phyloP scores from a whole-genome alignment of 306 rosid species.

The Cicer arietinum region DNA sequence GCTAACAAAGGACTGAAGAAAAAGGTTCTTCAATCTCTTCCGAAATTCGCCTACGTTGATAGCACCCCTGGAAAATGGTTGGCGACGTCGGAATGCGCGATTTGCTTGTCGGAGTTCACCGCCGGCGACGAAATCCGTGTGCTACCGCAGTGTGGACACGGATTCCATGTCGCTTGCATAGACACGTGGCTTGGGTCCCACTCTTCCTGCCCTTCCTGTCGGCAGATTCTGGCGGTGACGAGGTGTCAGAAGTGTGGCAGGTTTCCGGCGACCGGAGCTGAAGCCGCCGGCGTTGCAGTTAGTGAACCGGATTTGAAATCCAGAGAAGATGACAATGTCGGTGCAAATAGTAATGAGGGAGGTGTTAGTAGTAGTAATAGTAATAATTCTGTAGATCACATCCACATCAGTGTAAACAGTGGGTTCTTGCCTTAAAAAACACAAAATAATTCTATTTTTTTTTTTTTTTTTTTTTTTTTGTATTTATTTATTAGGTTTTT shows the following conservation, averaged over 20 bases:
- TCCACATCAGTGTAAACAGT: not conserved
- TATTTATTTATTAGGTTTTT: conserved; percentile 33
- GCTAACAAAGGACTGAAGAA: conserved; percentile 80
- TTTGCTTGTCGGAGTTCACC: conserved; percentile 65
- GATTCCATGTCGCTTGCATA: conserved; percentile 67
- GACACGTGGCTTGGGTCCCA: conserved; percentile 81
- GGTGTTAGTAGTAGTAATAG: not conserved
- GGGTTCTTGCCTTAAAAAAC: conserved; percentile 56
- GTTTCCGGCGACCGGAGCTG: conserved; percentile 51
- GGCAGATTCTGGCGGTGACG: conserved; percentile 63
- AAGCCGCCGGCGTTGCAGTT: not conserved
- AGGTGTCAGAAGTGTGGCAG: conserved; percentile 80
- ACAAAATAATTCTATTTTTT: no score
- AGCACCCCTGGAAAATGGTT: conserved; percentile 44
- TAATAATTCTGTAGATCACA: not conserved
- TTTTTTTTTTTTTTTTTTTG: conserved; percentile 31
- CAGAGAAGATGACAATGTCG: conserved; percentile 45
- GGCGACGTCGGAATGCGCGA: conserved; percentile 73
- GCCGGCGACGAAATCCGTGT: conserved; percentile 75
- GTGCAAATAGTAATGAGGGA: not conserved
- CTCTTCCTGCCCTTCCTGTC: conserved; percentile 81
- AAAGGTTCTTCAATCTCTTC: conserved; percentile 80
- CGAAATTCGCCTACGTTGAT: conserved; percentile 59
- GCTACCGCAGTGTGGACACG: conserved; percentile 77
- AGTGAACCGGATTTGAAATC: conserved; percentile 49